phyloP scores from a whole-genome alignment of 176 grass and related monocot genomes.

The Carex littledalei region DNA sequence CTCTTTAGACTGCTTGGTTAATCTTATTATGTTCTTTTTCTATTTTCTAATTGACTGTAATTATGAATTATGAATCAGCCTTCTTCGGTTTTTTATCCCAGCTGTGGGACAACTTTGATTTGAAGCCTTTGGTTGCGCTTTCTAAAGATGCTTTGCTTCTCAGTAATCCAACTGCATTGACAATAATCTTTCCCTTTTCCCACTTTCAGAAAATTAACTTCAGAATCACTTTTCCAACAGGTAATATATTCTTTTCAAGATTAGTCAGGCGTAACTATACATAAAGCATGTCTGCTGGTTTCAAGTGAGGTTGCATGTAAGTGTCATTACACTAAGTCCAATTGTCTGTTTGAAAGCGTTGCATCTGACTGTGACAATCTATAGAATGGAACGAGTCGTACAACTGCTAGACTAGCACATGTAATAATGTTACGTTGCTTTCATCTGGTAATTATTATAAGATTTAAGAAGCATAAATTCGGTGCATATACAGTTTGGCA shows the following conservation, averaged over 20 bases:
- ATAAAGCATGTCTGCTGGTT: not conserved
- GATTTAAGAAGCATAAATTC: not conserved
- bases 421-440: not conserved
- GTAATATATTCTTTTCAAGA: not conserved
- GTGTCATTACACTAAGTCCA: slow-evolving; percentile 10
- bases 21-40: not conserved
- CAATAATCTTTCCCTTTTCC: not conserved
- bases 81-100: not conserved
- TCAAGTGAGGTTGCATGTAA: slow-evolving; percentile 19
- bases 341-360: not conserved
- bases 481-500: not conserved
- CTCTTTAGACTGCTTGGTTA: not conserved
- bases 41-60: not conserved
- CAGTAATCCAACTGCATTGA: slow-evolving; percentile 1
- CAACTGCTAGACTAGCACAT: not conserved
- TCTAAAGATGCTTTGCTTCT: slow-evolving; percentile 16
- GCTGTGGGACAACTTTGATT: not conserved
- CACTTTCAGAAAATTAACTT: slow-evolving; percentile 17
- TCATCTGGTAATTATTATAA: not conserved
- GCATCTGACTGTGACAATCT: not conserved
- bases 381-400: not conserved
- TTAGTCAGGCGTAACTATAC: not conserved
- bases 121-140: not conserved
- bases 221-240: not conserved
- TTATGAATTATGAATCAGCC: not conserved